A percentile compares a stretch with the other conserved stretches of the same genome.
Conservation (phyloP, 2,329 filamentous ascomycete genomes). For the Apiospora saccharicola region DNA sequence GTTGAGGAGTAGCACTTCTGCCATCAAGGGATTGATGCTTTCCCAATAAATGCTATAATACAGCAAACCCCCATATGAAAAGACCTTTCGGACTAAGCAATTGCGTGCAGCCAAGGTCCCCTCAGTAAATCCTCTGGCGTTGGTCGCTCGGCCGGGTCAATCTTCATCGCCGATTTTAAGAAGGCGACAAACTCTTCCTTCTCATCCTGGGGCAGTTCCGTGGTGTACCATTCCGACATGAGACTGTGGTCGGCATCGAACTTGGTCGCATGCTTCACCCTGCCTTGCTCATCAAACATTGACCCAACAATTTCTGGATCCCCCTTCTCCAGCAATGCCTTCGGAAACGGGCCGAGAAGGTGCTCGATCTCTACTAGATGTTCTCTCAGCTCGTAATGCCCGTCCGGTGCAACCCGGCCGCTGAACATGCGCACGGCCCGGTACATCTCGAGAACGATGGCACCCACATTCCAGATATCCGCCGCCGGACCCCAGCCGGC, state of each 20-base stretch:
- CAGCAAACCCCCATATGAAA: no score
- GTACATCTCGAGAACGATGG: conserved; percentile 32
- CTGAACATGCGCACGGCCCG: conserved; percentile 32
- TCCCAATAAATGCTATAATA: no score
- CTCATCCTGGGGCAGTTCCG: neutral
- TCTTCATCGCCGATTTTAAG: neutral
- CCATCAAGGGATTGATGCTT: no score
- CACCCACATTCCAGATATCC: conserved; percentile 37
- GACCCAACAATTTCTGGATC: conserved; percentile 25
- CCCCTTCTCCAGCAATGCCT: conserved; percentile 30
- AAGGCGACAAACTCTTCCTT: neutral
- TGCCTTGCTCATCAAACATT: neutral
- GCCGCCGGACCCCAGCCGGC: conserved; percentile 34
- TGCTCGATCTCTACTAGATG: conserved; percentile 33
- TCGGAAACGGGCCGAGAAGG: conserved; percentile 33
- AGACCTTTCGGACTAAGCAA: neutral
- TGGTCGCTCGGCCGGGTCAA: neutral
- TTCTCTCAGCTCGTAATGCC: neutral
- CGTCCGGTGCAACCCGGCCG: conserved; percentile 27
- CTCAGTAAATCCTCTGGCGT: neutral
- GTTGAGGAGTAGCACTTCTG: no score
- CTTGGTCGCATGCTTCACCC: neutral
- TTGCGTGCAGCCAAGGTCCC: neutral
- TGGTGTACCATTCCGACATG: neutral
- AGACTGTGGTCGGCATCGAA: neutral